Evolutionary conservation across 116 monocot species (phyloP).

Genomic region (Zostera marina): DNA sequence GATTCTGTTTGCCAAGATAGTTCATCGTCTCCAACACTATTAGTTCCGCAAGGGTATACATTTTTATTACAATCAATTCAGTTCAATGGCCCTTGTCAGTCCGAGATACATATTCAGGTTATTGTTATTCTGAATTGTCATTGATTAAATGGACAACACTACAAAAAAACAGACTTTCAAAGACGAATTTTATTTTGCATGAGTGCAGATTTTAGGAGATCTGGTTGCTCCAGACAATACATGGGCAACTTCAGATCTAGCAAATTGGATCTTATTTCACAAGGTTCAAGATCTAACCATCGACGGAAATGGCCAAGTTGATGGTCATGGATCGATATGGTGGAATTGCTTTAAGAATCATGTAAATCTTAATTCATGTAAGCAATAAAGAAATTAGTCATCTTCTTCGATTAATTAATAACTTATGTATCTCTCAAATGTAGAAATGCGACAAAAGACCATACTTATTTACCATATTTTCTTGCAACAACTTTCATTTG

Average conservation of each 20-base stretch:
- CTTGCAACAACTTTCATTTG: slow-evolving; percentile 2
- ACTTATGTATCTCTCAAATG: too few relatives aligned
- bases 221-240: not conserved
- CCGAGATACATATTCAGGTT: not conserved
- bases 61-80: not conserved
- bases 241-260: not conserved
- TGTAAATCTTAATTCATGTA: too few relatives aligned
- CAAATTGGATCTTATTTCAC: not conserved
- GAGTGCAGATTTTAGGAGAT: not conserved
- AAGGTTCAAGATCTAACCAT: slow-evolving; percentile 1
- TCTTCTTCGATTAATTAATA: too few relatives aligned
- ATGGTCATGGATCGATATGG: slow-evolving; percentile 2
- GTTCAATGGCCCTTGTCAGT: slow-evolving; percentile 5
- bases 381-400: too few relatives aligned
- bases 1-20: not conserved
- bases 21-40: not conserved
- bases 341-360: not conserved
- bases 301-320: slow-evolving; percentile 1
- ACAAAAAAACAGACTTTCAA: too few relatives aligned
- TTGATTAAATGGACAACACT: too few relatives aligned
- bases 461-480: too few relatives aligned
- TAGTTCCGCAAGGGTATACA: not conserved
- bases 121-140: too few relatives aligned
- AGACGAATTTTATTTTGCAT: too few relatives aligned
- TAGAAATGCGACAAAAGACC: too few relatives aligned